A percentile compares a stretch with the other conserved stretches of the same genome.
These are phyloP conservation scores for Apiospora sp. DNA, from an alignment of 2,329 filamentous ascomycete species.

Conservation along the genomic window DNA sequence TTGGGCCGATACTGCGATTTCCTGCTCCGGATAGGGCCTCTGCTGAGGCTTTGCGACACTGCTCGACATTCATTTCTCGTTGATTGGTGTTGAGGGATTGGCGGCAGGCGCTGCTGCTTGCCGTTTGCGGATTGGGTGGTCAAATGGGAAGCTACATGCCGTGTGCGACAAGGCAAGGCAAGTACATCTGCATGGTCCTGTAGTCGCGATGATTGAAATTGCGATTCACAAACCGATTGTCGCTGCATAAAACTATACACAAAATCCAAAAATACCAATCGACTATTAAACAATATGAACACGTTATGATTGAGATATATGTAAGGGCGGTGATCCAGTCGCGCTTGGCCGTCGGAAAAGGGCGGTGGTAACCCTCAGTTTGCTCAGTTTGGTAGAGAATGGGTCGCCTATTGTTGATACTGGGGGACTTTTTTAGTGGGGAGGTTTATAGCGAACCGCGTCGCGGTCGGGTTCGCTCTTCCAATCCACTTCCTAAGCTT, in stretches of 20 bases:
- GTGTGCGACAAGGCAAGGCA: conserved; percentile 17
- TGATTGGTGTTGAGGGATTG: neutral
- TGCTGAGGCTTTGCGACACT: conserved; percentile 22
- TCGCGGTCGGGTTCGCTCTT: conserved; percentile 1
- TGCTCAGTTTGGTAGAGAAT: conserved; percentile 10
- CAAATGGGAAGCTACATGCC: conserved; percentile 23
- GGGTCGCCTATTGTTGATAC: conserved; percentile 11
- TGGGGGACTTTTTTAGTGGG: conserved; percentile 14
- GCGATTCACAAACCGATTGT: conserved; percentile 9
- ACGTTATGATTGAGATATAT: conserved; percentile 15
- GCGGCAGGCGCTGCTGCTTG: conserved; percentile 7
- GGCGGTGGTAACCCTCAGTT: conserved; percentile 4
- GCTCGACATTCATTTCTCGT: conserved; percentile 8
- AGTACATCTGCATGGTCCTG: conserved; percentile 14
- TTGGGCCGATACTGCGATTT: conserved; percentile 16
- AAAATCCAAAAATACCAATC: neutral
- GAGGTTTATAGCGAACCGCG: conserved; percentile 9
- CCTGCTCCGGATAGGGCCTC: neutral
- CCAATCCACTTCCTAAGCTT: neutral
- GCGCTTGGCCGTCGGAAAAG: conserved; percentile 8
- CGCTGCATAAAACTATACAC: neutral
- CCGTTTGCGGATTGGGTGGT: conserved; percentile 21
- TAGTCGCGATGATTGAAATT: neutral
- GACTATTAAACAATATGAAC: conserved; percentile 11
- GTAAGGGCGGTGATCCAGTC: conserved; percentile 2